These are phyloP conservation scores for Angomonas deanei DNA, from an alignment of 208 protist genomes.

Conservation along the genomic window DNA sequence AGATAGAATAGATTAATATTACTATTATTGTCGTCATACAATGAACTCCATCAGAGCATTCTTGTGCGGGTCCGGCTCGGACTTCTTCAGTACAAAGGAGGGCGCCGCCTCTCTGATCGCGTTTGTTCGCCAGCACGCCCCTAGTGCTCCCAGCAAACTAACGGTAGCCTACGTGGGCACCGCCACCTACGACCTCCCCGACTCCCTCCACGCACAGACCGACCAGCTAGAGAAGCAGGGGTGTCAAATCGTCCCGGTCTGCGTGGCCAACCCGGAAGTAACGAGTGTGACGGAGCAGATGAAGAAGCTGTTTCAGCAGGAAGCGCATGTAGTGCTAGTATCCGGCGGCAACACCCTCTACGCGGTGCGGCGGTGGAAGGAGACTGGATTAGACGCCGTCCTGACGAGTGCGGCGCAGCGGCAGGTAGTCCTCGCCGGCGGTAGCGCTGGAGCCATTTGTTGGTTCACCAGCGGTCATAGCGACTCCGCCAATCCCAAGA, in stretches of 20 bases:
- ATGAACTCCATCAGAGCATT: constrained; percentile 52
- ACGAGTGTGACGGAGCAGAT: constrained; percentile 18
- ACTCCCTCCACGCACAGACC: constrained; percentile 30
- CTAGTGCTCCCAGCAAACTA: constrained; percentile 10
- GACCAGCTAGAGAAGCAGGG: constrained; percentile 36
- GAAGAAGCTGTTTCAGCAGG: constrained; percentile 19
- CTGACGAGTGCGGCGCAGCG: constrained; percentile 32
- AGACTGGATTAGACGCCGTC: constrained; percentile 59
- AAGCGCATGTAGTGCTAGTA: constrained; percentile 73
- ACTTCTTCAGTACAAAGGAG: constrained; percentile 32
- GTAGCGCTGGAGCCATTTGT: constrained; percentile 86
- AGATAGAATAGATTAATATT: neutral
- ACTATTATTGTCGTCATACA: neutral
- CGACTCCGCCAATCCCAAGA: constrained; percentile 82
- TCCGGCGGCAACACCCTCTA: constrained; percentile 90
- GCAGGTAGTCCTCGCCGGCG: constrained; percentile 65
- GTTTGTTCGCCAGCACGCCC: constrained; percentile 30
- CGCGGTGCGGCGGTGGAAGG: constrained; percentile 83
- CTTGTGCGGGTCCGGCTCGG: constrained; percentile 57
- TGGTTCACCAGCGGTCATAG: constrained; percentile 89
- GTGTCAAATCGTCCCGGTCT: constrained; percentile 40
- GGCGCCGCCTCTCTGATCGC: constrained; percentile 57
- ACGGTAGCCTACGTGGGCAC: constrained; percentile 83
- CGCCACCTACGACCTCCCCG: constrained; percentile 78
- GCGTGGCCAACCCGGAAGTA: constrained; percentile 51